These are phyloP conservation scores for Lolium multiflorum DNA, from an alignment of 176 grass and related monocot genomes.

Conservation along the genomic window DNA sequence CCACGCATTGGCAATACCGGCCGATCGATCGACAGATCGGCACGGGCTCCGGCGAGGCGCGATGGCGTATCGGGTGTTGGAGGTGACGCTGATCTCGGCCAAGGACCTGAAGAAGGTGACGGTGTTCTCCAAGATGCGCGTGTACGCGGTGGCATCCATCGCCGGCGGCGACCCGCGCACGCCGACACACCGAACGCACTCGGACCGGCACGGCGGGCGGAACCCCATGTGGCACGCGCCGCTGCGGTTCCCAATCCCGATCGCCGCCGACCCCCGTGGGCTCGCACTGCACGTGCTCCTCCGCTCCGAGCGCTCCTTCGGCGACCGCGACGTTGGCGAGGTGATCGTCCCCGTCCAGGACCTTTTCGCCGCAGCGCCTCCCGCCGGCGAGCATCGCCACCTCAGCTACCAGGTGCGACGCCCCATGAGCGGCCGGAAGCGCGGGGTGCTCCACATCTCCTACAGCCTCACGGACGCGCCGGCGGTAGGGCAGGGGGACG, in stretches of 20 bases:
- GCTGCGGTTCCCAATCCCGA: constrained; percentile 51
- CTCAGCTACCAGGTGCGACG: constrained; percentile 63
- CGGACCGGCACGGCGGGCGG: constrained; percentile 59
- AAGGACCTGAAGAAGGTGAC: constrained; percentile 82
- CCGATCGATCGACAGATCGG: neutral
- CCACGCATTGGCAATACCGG: neutral
- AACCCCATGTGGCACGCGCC: constrained; percentile 68
- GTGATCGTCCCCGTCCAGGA: constrained; percentile 64
- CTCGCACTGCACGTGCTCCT: constrained; percentile 64
- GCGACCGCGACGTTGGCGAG: constrained; percentile 79
- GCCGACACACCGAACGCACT: constrained; percentile 58
- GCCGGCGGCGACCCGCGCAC: constrained; percentile 59
- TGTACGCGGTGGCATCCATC: constrained; percentile 79
- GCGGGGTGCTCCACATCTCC: constrained; percentile 59
- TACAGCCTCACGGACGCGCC: constrained; percentile 51
- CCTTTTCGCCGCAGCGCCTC: constrained; percentile 29
- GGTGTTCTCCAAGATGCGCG: constrained; percentile 78
- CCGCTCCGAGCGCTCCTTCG: constrained; percentile 57
- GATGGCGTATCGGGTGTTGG: constrained; percentile 64
- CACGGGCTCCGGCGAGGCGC: neutral
- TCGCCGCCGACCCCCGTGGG: constrained; percentile 34
- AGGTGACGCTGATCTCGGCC: constrained; percentile 82
- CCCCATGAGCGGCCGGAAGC: constrained; percentile 49
- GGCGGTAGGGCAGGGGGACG: neutral
- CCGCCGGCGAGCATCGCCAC: constrained; percentile 8